Percentiles rank a stretch among this genome's conserved stretches.
These are phyloP conservation scores for Eucalyptus marginata DNA, from an alignment of 345 rosid species.

Conservation along the genomic window DNA sequence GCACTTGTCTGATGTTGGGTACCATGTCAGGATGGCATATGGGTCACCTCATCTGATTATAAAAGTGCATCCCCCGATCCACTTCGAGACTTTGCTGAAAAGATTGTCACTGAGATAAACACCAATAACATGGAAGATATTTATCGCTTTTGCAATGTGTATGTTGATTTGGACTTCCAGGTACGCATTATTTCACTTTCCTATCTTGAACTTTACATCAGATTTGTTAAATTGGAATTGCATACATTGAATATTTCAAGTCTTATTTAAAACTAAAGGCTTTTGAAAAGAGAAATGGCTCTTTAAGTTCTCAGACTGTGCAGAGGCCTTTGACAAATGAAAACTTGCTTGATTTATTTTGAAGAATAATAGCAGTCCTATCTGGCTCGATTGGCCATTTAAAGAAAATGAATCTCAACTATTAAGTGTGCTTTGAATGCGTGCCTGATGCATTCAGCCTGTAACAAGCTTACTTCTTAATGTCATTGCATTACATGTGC, in stretches of 20 bases:
- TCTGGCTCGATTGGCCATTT: background rate
- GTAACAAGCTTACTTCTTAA: background rate
- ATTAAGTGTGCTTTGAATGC: background rate
- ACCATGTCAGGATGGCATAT: slow-evolving; percentile 54
- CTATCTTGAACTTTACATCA: background rate
- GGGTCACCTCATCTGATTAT: slow-evolving; percentile 76
- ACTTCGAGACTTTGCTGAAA: slow-evolving; percentile 64
- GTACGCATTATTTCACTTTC: slow-evolving; percentile 6
- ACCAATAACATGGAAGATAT: slow-evolving; percentile 61
- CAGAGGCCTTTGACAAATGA: background rate
- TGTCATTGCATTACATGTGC: background rate
- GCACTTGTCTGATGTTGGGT: background rate
- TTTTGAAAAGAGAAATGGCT: background rate
- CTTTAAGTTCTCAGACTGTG: background rate
- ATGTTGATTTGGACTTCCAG: slow-evolving; percentile 75
- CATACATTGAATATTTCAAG: background rate
- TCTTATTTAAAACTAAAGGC: background rate
- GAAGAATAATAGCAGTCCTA: background rate
- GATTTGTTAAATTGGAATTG: background rate
- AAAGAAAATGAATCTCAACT: background rate
- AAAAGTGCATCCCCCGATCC: slow-evolving; percentile 72
- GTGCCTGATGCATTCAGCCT: background rate
- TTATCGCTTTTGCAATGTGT: slow-evolving; percentile 69
- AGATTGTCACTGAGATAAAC: slow-evolving; percentile 61
- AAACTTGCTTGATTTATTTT: background rate